Evolutionary conservation across 257 asterid species (phyloP).

Genomic region (Paulownia fortunei): DNA sequence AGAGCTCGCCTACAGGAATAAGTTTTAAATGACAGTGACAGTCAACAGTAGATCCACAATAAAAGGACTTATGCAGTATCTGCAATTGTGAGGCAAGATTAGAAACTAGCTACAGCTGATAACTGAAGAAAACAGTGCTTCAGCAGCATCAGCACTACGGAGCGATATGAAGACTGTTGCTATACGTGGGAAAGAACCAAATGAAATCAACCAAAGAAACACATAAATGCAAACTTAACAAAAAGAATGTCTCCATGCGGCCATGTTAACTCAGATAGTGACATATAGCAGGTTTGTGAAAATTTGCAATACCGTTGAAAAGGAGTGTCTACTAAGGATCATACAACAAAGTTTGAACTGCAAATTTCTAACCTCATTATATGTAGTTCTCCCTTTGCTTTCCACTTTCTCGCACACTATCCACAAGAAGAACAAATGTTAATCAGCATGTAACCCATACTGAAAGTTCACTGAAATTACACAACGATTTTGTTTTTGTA

Average conservation of each 20-base stretch:
- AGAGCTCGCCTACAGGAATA: not conserved
- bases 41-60: not conserved
- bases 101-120: not conserved
- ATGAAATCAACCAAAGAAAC: not conserved
- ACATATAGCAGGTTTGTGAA: not conserved
- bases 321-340: not conserved
- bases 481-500: not conserved
- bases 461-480: constrained; percentile 16
- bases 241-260: not conserved
- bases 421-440: constrained; percentile 39
- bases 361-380: constrained; percentile 79
- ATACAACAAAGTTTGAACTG: constrained; percentile 19
- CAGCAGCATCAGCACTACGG: not conserved
- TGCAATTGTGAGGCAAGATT: not conserved
- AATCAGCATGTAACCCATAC: constrained; percentile 24
- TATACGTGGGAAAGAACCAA: not conserved
- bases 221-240: not conserved
- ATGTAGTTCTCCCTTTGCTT: constrained; percentile 99
- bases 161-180: not conserved
- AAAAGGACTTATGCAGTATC: not conserved
- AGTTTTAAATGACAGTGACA: not conserved
- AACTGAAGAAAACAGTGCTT: not conserved
- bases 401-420: constrained; percentile 97
- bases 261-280: not conserved
- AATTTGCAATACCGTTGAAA: not conserved